Evolutionary conservation across 1,139 yeast genomes (phyloP), one percentile per base, ranked within the genome.

Genomic region (Blastobotrys proliferans): DNA sequence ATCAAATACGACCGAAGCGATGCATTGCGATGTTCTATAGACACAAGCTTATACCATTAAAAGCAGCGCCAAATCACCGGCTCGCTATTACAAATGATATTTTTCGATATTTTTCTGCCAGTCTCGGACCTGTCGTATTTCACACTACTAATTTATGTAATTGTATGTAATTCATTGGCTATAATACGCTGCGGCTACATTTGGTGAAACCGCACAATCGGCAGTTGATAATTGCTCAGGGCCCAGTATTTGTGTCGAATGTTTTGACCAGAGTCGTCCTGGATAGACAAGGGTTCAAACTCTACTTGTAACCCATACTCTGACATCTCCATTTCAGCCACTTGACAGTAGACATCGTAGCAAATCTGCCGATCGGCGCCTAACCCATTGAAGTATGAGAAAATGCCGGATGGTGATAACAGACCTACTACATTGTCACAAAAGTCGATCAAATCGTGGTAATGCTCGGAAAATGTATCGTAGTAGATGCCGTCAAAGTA

Each of bases 281-380:
- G 51, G 18, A 45, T 33, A 6, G 33, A 17, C 44, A 56, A 45
- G 33, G 43, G 72, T 14, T 62, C 68, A 62, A 72, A 87, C 10
- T 67, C 61, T 46, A 85, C 79, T 31, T 68, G 56, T 56, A 90
- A 67, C 2, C 97, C 97, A 58, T 83, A 88, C 55, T 83, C 85
- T 40, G 70, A 70, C 54, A 90, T 70, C 60, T 90, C 97, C 45
- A 87, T 66, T 53, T 81, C 86, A 5, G 86, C 95, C 49, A 90
- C 80, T 55, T 79, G 76, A 59, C 78, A 81, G 68, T 90, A 90
- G 11, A 90, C 97, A 56, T 90, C 96, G 62, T 90, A 90, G 47
- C 90, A 77, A 9, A 88, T 76, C 59, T 83, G 79, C 57, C 97
- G 73, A 57, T 90, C 97, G 5, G 97, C 97, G n/a, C 97, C 97